These are phyloP conservation scores for Aspergillus fumigatiaffinis DNA, from an alignment of 2,329 filamentous ascomycete genomes.

Conservation along the genomic window DNA sequence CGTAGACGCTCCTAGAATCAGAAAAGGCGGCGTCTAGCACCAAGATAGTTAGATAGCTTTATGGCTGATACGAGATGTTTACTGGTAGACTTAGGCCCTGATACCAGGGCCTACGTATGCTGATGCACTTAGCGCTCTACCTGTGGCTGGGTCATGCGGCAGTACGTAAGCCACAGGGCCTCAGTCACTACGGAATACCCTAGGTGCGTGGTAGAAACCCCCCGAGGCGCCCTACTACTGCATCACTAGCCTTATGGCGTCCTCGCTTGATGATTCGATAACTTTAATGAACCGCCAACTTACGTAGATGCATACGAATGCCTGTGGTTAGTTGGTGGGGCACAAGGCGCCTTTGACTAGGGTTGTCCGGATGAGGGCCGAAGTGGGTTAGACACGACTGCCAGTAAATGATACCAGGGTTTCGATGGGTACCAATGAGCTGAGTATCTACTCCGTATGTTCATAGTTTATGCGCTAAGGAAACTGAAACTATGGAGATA, in stretches of 20 bases:
- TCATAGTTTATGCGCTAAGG: neutral
- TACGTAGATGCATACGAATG: conserved; percentile 23
- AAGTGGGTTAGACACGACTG: no score
- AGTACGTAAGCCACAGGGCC: conserved; percentile 9
- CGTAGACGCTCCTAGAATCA: neutral
- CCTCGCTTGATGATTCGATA: conserved; percentile 2
- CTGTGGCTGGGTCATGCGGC: conserved; percentile 2
- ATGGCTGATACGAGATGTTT: neutral
- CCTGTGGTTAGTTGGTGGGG: conserved; percentile 10
- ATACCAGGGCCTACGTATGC: neutral
- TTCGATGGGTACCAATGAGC: no score
- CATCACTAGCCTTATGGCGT: neutral
- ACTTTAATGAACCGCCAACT: conserved; percentile 7
- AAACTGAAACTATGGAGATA: neutral
- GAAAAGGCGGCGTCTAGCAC: neutral
- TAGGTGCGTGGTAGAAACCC: neutral
- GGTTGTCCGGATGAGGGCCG: conserved; percentile 1
- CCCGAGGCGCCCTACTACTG: neutral
- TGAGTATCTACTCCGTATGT: neutral
- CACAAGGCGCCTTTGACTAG: neutral
- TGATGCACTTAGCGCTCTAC: neutral
- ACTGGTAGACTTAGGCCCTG: neutral
- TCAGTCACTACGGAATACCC: neutral
- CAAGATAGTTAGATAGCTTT: neutral
- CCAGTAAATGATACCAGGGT: no score